Conservation (phyloP, 106 monocot species). For the Dendrobium nobile region DNA sequence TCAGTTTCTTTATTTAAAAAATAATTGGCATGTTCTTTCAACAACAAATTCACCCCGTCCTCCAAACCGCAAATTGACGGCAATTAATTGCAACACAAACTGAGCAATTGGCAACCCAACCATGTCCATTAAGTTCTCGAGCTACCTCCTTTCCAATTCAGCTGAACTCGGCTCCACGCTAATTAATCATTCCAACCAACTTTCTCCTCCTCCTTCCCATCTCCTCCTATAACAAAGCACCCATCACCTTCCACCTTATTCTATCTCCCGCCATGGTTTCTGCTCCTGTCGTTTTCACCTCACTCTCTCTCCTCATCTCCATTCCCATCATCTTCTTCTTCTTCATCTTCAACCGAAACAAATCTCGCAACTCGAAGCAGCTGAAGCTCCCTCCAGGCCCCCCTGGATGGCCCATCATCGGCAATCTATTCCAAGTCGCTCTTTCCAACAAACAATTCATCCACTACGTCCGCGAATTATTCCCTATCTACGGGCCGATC, state of each 20-base stretch:
- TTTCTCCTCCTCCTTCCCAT: not conserved
- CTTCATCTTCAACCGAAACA: conserved; percentile 2
- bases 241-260: not conserved
- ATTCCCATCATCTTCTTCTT: conserved; percentile 9
- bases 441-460: conserved; percentile 65
- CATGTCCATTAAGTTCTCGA: not conserved
- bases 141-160: not conserved
- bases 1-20: too few relatives aligned
- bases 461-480: conserved; percentile 63
- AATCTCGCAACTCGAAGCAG: not conserved
- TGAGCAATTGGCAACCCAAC: not conserved
- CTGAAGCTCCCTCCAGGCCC: conserved; percentile 73
- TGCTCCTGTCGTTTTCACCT: conserved; percentile 5
- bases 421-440: conserved; percentile 83
- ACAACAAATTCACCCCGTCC: too few relatives aligned
- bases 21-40: too few relatives aligned
- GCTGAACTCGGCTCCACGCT: not conserved
- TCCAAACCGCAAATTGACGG: not conserved
- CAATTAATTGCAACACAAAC: not conserved
- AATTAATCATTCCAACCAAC: not conserved
- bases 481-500: conserved; percentile 55
- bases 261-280: not conserved
- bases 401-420: conserved; percentile 73
- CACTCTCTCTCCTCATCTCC: not conserved
- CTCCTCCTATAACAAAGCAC: not conserved